Evolutionary conservation across 176 grass and related monocot species (phyloP).

Genomic region (Saccharum officinarum): DNA sequence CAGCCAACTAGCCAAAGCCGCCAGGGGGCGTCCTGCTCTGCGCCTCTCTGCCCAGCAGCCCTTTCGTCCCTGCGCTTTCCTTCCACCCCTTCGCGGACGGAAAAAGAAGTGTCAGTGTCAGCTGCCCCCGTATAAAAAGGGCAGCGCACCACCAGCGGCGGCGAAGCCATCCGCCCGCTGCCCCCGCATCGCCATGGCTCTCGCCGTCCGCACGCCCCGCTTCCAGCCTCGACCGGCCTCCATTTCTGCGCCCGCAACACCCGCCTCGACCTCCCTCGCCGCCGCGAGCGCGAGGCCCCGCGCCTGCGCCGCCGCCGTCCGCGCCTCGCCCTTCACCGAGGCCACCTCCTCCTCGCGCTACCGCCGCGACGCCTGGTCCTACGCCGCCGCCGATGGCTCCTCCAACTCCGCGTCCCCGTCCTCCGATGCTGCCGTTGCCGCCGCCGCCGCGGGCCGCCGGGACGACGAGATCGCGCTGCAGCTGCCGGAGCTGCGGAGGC

Average conservation of each 20-base stretch:
- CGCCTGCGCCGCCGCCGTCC: background rate
- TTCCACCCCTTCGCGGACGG: conserved; percentile 17
- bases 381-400: conserved; percentile 28
- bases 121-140: conserved; percentile 29
- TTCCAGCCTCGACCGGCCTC: conserved; percentile 39
- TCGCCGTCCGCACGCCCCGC: conserved; percentile 25
- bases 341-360: conserved; percentile 65
- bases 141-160: background rate
- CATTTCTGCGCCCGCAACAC: conserved; percentile 19
- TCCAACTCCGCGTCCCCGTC: background rate
- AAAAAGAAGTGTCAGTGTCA: background rate
- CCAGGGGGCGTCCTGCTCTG: background rate
- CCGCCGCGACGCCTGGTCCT: conserved; percentile 72
- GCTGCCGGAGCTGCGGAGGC: conserved; percentile 78
- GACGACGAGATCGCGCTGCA: conserved; percentile 83
- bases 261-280: conserved; percentile 8
- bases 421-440: background rate
- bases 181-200: conserved; percentile 22
- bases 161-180: background rate
- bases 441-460: conserved; percentile 10
- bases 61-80: background rate
- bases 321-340: conserved; percentile 87
- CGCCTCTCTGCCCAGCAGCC: background rate
- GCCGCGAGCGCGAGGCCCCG: background rate
- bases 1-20: conserved; percentile 5